These are phyloP conservation scores for Ogataea neopini DNA, from an alignment of 805 yeast species.

Conservation along the genomic window DNA sequence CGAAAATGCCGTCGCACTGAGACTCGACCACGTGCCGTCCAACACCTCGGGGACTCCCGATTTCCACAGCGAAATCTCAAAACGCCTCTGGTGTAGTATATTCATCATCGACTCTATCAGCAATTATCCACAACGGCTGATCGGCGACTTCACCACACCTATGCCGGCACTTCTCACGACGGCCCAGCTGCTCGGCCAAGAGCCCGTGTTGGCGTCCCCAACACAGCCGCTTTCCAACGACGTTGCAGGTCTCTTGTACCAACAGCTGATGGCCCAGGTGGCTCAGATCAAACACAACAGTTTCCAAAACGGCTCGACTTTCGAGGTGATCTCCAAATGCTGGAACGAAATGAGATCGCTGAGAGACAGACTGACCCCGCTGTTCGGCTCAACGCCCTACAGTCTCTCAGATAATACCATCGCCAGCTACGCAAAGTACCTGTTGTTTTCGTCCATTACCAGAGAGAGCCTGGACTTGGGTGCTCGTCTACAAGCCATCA, in stretches of 20 bases:
- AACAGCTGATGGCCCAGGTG: slow-evolving; percentile 23
- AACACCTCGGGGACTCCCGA: slow-evolving; percentile 7
- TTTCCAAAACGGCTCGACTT: slow-evolving; percentile 9
- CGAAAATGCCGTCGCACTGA: slow-evolving; percentile 22
- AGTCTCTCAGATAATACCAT: slow-evolving; percentile 10
- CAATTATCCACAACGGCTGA: slow-evolving; percentile 26
- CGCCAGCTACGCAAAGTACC: slow-evolving; percentile 23
- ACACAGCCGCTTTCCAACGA: slow-evolving; percentile 20
- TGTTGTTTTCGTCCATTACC: slow-evolving; percentile 27
- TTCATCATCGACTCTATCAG: slow-evolving; percentile 29
- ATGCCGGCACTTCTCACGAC: slow-evolving; percentile 23
- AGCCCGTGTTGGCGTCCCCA: slow-evolving; percentile 3
- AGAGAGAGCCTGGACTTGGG: slow-evolving; percentile 28
- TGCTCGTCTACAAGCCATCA: slow-evolving; percentile 21
- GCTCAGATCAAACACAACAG: slow-evolving; percentile 27
- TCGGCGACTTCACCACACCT: slow-evolving; percentile 22
- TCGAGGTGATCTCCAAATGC: slow-evolving; percentile 9
- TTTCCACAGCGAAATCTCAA: slow-evolving; percentile 24
- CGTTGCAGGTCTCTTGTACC: slow-evolving; percentile 24
- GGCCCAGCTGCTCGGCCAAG: slow-evolving; percentile 14
- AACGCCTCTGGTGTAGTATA: slow-evolving; percentile 28
- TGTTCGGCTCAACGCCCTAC: slow-evolving; percentile 11
- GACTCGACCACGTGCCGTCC: slow-evolving; percentile 14
- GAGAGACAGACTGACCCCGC: slow-evolving; percentile 11
- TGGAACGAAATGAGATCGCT: slow-evolving; percentile 19